Base-by-base conservation (phyloP, 495 filamentous ascomycete species). In the Physcia stellaris region DNA sequence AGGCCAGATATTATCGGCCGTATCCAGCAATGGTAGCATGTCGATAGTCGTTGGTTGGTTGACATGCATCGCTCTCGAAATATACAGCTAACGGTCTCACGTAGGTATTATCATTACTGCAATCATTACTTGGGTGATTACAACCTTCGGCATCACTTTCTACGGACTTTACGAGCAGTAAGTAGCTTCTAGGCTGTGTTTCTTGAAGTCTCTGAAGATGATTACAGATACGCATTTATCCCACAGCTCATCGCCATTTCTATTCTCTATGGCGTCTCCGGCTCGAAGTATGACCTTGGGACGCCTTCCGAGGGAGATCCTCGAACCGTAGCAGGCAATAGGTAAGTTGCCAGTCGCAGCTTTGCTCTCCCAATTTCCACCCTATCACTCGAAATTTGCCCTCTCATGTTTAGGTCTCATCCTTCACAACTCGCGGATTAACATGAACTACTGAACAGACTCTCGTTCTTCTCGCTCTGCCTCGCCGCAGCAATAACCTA, bases 81-180 rank as follows among this genome's bases (percentile, higher is more conserved):
- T n/a, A n/a, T n/a, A n/a, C n/a, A n/a, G n/a, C n/a, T n/a, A n/a
- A n/a, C n/a, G n/a, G n/a, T n/a, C n/a, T n/a, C n/a, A n/a, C n/a
- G n/a, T n/a, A n/a, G 68, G 67, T 12, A 83, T 85, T 48, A 67
- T 85, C 16, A 69, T 85, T 24, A 68, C 74, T 24, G 73, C 76
- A 1, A 42, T 84, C 32, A 72, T 84, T 34, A 68, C 67, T 21
- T 82, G 72, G 74, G 57, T 64, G 0, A 66, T 86, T 17, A 72
- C 79, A 1, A 80, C 76, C 2, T 83, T 86, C 56, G 81, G 81
- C 4, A 83, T 83, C 54, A 63, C 65, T 41, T 60, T 76, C 30
- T 83, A 83, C 54, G 77, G 83, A 43, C 64, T 64, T 40, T 86
- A 82, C 53, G 75, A 83, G 62, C 64, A 77, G 58, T 81, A 39